These are phyloP conservation scores for Tuber melanosporum DNA, from an alignment of 495 filamentous ascomycete genomes.

Conservation along the genomic window DNA sequence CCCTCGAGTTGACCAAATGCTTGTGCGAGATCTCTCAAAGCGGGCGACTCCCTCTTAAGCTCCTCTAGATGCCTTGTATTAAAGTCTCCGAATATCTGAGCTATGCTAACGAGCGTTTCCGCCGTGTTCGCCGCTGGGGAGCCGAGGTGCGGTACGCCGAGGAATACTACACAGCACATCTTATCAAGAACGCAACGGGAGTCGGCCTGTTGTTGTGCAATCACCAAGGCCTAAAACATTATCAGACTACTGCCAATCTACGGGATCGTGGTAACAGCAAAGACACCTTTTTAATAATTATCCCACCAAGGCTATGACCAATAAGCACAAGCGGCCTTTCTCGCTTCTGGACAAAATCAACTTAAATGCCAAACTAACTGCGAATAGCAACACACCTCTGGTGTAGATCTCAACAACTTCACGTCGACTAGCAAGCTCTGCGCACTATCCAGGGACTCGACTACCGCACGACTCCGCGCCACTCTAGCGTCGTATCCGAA, in stretches of 20 bases:
- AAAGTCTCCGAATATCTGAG: conserved; percentile 26
- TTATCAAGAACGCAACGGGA: conserved; percentile 13
- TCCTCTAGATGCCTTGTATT: conserved; percentile 22
- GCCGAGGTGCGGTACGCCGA: conserved; percentile 32
- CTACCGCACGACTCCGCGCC: neutral
- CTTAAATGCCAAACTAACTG: neutral
- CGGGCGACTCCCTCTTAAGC: conserved; percentile 21
- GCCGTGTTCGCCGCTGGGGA: conserved; percentile 27
- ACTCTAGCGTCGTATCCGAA: conserved; percentile 40
- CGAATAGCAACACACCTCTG: neutral
- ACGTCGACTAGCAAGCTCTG: neutral
- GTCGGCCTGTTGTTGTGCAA: conserved; percentile 20
- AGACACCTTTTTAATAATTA: conserved; percentile 29
- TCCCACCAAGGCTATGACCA: conserved; percentile 30
- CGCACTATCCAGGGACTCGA: neutral
- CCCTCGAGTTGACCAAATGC: conserved; percentile 28
- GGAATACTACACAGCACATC: conserved; percentile 26
- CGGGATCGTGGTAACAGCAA: neutral
- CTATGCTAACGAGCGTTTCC: conserved; percentile 25
- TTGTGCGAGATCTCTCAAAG: conserved; percentile 22
- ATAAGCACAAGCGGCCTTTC: conserved; percentile 32
- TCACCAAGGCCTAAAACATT: conserved; percentile 21
- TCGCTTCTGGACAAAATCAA: conserved; percentile 13
- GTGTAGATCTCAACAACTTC: neutral
- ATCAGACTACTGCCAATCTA: neutral